Evolutionary conservation across 2,329 filamentous ascomycete species (phyloP), one percentile per base, ranked within the genome.

Genomic region (Aspergillus cejpii): DNA sequence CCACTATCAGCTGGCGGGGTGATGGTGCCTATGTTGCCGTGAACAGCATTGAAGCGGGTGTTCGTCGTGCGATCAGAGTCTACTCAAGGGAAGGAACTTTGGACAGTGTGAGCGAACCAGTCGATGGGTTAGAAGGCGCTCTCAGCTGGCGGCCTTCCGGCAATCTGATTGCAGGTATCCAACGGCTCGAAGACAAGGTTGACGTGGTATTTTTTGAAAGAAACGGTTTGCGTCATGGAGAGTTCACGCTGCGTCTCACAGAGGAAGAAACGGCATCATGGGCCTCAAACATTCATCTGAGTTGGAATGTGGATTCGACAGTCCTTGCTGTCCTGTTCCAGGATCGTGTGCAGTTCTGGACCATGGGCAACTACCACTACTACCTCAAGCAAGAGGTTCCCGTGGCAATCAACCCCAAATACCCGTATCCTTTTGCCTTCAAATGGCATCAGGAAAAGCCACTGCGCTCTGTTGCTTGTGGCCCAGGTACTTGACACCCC

Each of bases 291-390:
- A 82, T 94, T 43, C 69, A 71, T 21, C 72, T 98, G 11, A 76
- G 79, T 38, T 98, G 92, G 92, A 98, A 96, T 61, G 77, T 81
- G 3, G 91, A 98, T 63, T 98, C 92, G 0, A 91, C 83, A 1
- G 87, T 95, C 0, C 75, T 98, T 37, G 89, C 91, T 5, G 83
- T 96, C n/a, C 74, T 79, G 1, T 80, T 90, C 55, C 72, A 74
- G 24, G 79, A 89, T 52, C 77, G 80, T 44, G 71, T 92, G n/a
- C 92, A 98, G 61, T 72, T 98, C 1, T 98, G 92, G 92, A 95
- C 89, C 0, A 95, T 85, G 77, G 86, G 88, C 15, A 98, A 98
- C 64, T 98, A 98, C 56, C 87, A 97, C 63, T 98, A 92, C 79
- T 97, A 97, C 64, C 74, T 98, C 12, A 98, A 98, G 70, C 89